Percentiles rank a stretch among this genome's conserved stretches.
Evolutionary conservation across 768 basidiomycete species (phyloP).

Genomic region (Lentinula edodes): DNA sequence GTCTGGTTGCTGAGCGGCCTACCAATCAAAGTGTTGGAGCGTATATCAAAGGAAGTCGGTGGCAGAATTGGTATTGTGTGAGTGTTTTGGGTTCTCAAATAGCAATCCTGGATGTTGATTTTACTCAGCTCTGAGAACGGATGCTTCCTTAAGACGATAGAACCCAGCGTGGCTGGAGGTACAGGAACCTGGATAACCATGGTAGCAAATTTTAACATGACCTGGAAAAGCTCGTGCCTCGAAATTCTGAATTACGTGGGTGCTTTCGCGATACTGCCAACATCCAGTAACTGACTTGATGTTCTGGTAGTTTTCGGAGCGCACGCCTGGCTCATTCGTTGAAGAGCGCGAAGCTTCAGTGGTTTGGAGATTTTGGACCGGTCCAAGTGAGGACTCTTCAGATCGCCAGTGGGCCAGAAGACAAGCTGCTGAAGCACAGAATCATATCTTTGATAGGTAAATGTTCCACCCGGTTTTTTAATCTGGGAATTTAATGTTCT

Average conservation of each 20-base stretch:
- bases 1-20: slow-evolving; percentile 83
- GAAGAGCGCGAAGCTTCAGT: slow-evolving; percentile 80
- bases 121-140: slow-evolving; percentile 73
- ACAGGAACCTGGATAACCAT: slow-evolving; percentile 64
- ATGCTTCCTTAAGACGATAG: slow-evolving; percentile 65
- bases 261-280: slow-evolving; percentile 13
- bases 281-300: not conserved
- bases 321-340: slow-evolving; percentile 73
- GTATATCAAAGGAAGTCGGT: slow-evolving; percentile 49
- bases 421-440: slow-evolving; percentile 88
- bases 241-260: slow-evolving; percentile 83
- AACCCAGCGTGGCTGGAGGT: slow-evolving; percentile 11
- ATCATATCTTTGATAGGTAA: slow-evolving; percentile 81
- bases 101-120: slow-evolving; percentile 1
- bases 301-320: slow-evolving; percentile 70
- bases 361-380: slow-evolving; percentile 84
- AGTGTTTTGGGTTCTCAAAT: slow-evolving; percentile 21
- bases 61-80: slow-evolving; percentile 71
- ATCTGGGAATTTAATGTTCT: not conserved
- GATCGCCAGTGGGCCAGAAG: slow-evolving; percentile 80
- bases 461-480: not conserved
- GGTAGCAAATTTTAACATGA: slow-evolving; percentile 71
- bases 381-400: slow-evolving; percentile 32
- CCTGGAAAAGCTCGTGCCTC: slow-evolving; percentile 75
- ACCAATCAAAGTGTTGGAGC: slow-evolving; percentile 57